Conservation (phyloP, 129 eudicot genomes). For the Tagetes erecta region DNA sequence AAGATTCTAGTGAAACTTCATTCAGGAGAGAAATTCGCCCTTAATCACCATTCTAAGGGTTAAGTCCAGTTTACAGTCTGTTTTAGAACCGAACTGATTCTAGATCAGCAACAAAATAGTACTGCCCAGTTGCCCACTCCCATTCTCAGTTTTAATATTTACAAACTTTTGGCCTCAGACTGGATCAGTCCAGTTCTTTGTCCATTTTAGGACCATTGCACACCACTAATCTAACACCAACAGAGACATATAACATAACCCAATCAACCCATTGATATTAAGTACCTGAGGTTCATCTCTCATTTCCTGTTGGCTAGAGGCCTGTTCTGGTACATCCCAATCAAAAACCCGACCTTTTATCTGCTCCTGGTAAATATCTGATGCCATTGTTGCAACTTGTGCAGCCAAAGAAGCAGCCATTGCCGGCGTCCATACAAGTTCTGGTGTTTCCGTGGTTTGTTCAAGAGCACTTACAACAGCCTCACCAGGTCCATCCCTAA, state of each 20-base stretch:
- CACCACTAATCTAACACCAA: background rate
- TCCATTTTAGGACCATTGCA: background rate
- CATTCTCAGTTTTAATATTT: background rate
- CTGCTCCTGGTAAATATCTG: conserved; percentile 83
- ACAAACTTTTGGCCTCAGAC: background rate
- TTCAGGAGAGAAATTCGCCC: background rate
- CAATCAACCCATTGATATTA: background rate
- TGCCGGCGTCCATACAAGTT: conserved; percentile 99
- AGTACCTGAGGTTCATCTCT: conserved; percentile 98
- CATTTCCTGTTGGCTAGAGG: conserved; percentile 87
- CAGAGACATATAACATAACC: background rate
- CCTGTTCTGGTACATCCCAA: conserved; percentile 98
- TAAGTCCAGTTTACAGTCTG: background rate
- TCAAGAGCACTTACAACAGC: conserved; percentile 90
- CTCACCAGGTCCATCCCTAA: conserved; percentile 98
- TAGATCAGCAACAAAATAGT: background rate
- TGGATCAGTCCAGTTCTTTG: background rate
- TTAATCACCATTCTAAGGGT: background rate
- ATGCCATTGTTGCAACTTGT: conserved; percentile 96
- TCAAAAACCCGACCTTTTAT: conserved; percentile 88
- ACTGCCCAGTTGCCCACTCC: background rate
- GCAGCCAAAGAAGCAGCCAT: conserved; percentile 98
- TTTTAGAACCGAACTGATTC: background rate
- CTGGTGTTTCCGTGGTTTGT: conserved; percentile 98
- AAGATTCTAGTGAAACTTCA: background rate